Base-by-base conservation (phyloP, 164 flowering plant species). In the Tetracentron sinense region DNA sequence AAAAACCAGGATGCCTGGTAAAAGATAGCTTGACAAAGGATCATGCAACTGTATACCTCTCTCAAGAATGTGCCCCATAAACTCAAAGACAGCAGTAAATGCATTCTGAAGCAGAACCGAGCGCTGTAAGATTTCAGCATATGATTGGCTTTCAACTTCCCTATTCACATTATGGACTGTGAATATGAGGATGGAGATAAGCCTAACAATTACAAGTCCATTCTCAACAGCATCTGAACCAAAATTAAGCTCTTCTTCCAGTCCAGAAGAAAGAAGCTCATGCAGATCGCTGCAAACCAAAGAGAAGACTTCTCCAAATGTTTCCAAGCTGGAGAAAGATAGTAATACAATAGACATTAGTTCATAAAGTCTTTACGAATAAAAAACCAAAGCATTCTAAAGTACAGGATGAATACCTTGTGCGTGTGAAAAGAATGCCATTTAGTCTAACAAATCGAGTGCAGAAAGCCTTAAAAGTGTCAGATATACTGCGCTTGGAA, bases 371-470 rank as follows among this genome's bases (percentile, higher is more conserved):
- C 3, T 22, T 22, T 38, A 26, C 6, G 30, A 30, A 50, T 49
- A 1, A 8, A 38, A 38, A 8, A 38, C 5, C 44, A 38, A 2
- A 8, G 44, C 38, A 33, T 33, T 42, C 15, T 23, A 55, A 27
- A 19, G 26, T 22, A 27, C 29, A 29, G 7, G 59, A 7, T 31
- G 54, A 60, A 62, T 80, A 95, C 99, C 99, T 95, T 68, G 96
- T 90, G 38, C 90, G 87, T 2, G 97, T 91, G 69, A 95, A 95
- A 29, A 95, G 87, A 69, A 95, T 85, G 54, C 99, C 99, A 86
- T 85, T 88, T 16, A 95, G 77, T 48, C 97, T 82, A 29, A 95
- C 87, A 83, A 89, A 95, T 27, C 87, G 81, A 70, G 75, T 81
- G 72, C 88, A 77, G 56, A 95, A 88, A 31, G 79, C 65, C 73